These are phyloP conservation scores for Ceriops decandra DNA, from an alignment of 345 rosid species.

Conservation along the genomic window DNA sequence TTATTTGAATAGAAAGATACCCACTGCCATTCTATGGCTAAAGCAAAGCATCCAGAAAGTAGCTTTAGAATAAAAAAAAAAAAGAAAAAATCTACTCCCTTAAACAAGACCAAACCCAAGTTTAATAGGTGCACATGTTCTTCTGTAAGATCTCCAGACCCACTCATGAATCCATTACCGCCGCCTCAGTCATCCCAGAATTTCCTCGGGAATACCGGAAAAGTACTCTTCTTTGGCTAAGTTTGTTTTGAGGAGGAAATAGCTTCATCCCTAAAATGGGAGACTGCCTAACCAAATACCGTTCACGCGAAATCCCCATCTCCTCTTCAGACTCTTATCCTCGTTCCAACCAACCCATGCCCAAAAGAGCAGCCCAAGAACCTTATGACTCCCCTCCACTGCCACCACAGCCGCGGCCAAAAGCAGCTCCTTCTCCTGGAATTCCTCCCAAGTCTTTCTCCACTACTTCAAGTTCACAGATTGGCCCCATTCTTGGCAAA, in stretches of 20 bases:
- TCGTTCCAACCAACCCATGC: conserved; percentile 22
- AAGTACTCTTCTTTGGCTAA: background rate
- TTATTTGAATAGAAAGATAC: background rate
- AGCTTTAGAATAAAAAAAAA: background rate
- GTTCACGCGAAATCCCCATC: conserved; percentile 52
- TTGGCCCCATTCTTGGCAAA: conserved; percentile 26
- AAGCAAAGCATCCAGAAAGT: background rate
- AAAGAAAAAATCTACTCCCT: background rate
- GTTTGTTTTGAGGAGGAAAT: background rate
- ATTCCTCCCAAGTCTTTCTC: conserved; percentile 11
- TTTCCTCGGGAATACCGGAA: background rate
- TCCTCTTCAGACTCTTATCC: conserved; percentile 40
- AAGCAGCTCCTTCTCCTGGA: conserved; percentile 8
- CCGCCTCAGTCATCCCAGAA: background rate
- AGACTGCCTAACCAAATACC: conserved; percentile 39
- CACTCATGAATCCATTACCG: background rate
- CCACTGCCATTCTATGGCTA: background rate
- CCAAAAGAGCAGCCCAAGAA: conserved; percentile 23
- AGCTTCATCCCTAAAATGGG: conserved; percentile 34
- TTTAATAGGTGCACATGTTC: no score
- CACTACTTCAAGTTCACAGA: conserved; percentile 29
- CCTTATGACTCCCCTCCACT: conserved; percentile 1
- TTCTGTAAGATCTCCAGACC: background rate
- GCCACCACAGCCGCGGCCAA: background rate
- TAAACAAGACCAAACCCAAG: background rate